Evolutionary conservation across 352 stramenopile genomes (phyloP), one percentile per base, ranked within the genome.

Genomic region (Phytopythium sindhum): DNA sequence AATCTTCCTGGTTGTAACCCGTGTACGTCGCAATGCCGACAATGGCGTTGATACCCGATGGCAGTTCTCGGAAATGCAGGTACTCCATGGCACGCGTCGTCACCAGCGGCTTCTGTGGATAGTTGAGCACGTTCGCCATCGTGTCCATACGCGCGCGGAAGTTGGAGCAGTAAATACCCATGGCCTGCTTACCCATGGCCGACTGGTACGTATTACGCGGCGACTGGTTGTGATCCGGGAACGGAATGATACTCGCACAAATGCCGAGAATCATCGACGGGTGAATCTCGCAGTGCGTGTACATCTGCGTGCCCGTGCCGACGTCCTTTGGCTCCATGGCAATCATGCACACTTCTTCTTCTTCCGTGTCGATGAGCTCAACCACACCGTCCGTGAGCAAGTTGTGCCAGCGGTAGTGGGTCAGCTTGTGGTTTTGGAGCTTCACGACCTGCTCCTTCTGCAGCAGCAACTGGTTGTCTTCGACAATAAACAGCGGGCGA

Each of bases 331-430:
- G 93, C 65, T 99, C 96, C 97, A 99, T 99, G 14, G 98, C 98
- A 79, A 99, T 99, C 97, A 99, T 99, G 57, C 95, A 98, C 26
- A 98, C 98, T 84, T 99, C 97, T 73, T 99, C 98, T 86, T 99
- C 98, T 82, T 99, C 97, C 21, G 97, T 99, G 71, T 99, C 97
- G 63, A 99, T 96, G 54, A 98, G 97, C 78, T 99, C 98, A 23
- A 99, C 93, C 2, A 99, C 86, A 66, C 97, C 97, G 65, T 99
- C 88, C 63, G 96, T 96, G 10, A 96, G 73, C 57, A 96, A 52
- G 57, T 94, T 94, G 68, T 94, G 85, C 87, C 87, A 95, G 64
- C 87, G 65, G 70, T 93, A 95, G 68, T 94, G 88, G 39, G 85
- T 95, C 57, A 92, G 80, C 74, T 95, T 95, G 77, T 95, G 87